Base-by-base conservation (phyloP, 371 early-diverging fungal species). In the Coemansia sp. region DNA sequence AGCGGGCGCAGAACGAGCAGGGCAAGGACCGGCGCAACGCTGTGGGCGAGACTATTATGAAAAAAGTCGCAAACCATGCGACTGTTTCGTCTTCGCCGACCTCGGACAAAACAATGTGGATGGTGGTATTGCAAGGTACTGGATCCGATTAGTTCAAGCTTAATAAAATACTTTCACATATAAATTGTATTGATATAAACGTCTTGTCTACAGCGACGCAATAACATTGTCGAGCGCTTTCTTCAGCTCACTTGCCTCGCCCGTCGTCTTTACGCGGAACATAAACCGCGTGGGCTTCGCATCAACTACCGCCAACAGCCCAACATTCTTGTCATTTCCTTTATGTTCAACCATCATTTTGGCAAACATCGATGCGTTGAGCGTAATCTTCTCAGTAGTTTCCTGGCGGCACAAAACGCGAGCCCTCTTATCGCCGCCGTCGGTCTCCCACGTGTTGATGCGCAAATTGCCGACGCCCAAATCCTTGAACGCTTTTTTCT, bases 341-440 rank as follows among this genome's bases (percentile, higher is more conserved):
- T 61, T 78, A 50, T 65, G 55, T 37, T 77, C 75, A 30, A 74
- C 47, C 11, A 51, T 53, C 79, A 81, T 82, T 4, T 66, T 51
- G 53, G 72, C 68, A 64, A 78, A 81, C 61, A 82, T 48, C 39
- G 80, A 63, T 28, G 69, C 71, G 47, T 82, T 82, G 9, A 82
- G 68, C 21, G 82, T 82, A 23, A 82, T 62, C 62, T 59, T 75
- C 48, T 73, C 74, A 1, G 80, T 64, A 1, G 69, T 77, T 4
- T 72, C 74, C 59, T 82, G 82, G 23, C 82, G 80, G 65, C 82
- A 82, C 56, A 82, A 42, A 12, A 82, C 37, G 8, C 82, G 75
- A 1, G 80, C 82, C 2, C 69, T 65, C 56, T 56, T 69, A 33
- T 44, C 50, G 18, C 67, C 59, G 33, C 9, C 16, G 6, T 59